Evolutionary conservation across 2,329 filamentous ascomycete species (phyloP), one percentile per base, ranked within the genome.

Genomic region (Fusarium duplospermum): DNA sequence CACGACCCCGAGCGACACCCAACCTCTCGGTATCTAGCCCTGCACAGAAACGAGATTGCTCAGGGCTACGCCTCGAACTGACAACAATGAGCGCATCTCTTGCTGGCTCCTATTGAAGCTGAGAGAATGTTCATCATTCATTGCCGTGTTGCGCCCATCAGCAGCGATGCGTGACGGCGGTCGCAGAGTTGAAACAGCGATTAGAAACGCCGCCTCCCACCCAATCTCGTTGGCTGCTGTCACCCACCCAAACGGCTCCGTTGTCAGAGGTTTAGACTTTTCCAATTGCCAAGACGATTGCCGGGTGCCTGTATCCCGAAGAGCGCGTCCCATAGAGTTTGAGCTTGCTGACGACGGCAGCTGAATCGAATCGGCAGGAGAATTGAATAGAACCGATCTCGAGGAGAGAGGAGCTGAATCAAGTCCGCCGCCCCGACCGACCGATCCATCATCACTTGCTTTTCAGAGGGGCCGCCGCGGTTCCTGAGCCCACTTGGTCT

Each of bases 121-220:
- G n/a, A 56, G 47, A 29, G 47, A 54, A 31, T 20, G 27, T 29
- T 52, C 47, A 40, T 36, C 36, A 62, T 24, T 54, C 50, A 63
- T 62, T 27, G 63, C 52, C 54, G 52, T 52, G 35, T 16, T 58
- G 47, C 59, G 31, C 45, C 42, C 38, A 50, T 65, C 61, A 59
- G 33, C 54, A 56, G 50, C 29, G 35, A 57, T 42, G 62, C 22
- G 47, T 52, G 38, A 60, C 31, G 58, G 65, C 66, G 64, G 73
- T 67, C 42, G 64, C 65, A 69, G 63, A 71, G 45, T 71, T 70
- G 69, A 77, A 78, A 76, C 67, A 64, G 35, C 47, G 45, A 54
- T 50, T 42, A 57, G 65, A 71, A 72, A 71, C 65, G 38, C 60
- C 56, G 60, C 64, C 52, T 52, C 36, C 40, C 52, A 29, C 24